Conservation (phyloP, 2,329 filamentous ascomycete species). For the Thielaviopsis musarum region DNA sequence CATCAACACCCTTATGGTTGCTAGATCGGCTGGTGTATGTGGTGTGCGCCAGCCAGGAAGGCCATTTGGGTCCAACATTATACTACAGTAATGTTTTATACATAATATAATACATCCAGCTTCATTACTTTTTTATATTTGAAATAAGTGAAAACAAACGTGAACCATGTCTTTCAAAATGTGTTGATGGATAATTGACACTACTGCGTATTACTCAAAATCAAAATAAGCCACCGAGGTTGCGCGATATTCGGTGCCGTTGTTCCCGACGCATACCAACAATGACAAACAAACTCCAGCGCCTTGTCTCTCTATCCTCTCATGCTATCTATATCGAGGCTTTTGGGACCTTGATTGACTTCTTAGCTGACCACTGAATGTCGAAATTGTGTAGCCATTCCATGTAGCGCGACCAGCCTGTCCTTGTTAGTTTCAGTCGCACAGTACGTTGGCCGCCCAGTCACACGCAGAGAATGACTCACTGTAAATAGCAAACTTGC, state of each 20-base stretch:
- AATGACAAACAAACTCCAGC: background rate
- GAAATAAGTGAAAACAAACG: background rate
- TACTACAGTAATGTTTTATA: background rate
- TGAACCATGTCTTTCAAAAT: background rate
- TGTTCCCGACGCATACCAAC: background rate
- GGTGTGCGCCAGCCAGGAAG: background rate
- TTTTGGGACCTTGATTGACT: conserved; percentile 44
- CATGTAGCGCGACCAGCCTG: conserved; percentile 86
- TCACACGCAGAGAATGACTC: conserved; percentile 21
- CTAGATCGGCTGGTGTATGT: background rate
- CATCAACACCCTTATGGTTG: background rate
- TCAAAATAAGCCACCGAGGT: background rate
- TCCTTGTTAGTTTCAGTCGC: conserved; percentile 1
- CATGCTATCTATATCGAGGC: conserved; percentile 17
- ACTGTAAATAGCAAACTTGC: conserved; percentile 96
- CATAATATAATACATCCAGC: background rate
- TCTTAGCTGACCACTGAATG: conserved; percentile 46
- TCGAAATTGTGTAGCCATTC: conserved; percentile 79
- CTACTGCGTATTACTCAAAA: too few species aligned
- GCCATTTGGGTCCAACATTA: background rate
- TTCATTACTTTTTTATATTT: background rate
- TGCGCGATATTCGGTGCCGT: background rate
- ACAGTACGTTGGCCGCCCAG: background rate
- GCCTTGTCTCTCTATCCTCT: background rate
- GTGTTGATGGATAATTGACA: too few species aligned